Base-by-base conservation (phyloP, 2,329 filamentous ascomycete species). In the Elsinoe fawcettii region DNA sequence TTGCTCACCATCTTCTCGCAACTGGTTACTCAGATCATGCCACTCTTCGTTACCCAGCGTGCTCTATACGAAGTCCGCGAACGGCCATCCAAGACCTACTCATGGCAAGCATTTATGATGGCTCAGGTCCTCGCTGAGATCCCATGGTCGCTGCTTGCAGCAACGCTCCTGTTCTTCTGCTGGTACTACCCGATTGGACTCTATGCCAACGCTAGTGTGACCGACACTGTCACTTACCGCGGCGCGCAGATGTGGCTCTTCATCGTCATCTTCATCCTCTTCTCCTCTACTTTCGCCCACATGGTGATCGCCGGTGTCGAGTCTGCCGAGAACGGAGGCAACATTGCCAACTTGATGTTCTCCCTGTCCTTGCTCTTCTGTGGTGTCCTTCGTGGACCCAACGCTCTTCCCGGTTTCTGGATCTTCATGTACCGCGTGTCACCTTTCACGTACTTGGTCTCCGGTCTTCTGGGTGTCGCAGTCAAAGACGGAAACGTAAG, bases 161-260 rank as follows among this genome's bases (percentile, higher is more conserved):
- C 83, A 2, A 78, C 85, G n/a, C 73, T 95, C 62, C 85, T 91
- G 75, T 95, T 78, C 76, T 78, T 89, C 66, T 84, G 79, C 69
- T 92, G 87, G 82, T 96, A 95, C 76, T 96, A 91, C 68, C 88
- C 90, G 1, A 81, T 95, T 56, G 88, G 88, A 1, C 79, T 93
- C 8, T 83, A 89, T 70, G 72, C 74, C 59, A 91, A 92, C 66
- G 87, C 87, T 1, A 73, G 77, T 14, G 75, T 76, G 1, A 82
- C 82, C 3, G 79, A 79, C 60, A 75, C 83, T 61, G 80, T 85
- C 1, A 68, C 79, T 4, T 82, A 89, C 65, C 87, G 89, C 27
- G 87, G 88, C 8, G 86, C 76, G 0, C 80, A 93, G 20, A 87
- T 92, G 80, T 90, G 91, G 75, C 75, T 95, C 23, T 82, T 90